A percentile compares a stretch with the other conserved stretches of the same genome.
Conservation (phyloP, 768 basidiomycete genomes). For the Mrakia blollopis region DNA sequence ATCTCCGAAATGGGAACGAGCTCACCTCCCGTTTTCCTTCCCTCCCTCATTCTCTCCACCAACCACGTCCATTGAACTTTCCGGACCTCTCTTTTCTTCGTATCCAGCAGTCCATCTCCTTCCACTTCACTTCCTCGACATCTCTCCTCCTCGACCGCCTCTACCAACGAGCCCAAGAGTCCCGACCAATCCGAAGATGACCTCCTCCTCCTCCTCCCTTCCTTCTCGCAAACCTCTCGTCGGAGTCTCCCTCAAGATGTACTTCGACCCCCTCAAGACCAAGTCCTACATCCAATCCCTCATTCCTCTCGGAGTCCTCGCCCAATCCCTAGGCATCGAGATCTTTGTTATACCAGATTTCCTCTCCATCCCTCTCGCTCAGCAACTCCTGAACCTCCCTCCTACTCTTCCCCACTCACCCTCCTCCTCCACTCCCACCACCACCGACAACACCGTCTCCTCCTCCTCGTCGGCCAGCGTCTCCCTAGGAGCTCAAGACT, state of each 20-base stretch:
- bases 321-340: conserved; percentile 12
- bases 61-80: not conserved
- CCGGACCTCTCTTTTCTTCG: not conserved
- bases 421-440: not conserved
- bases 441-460: not conserved
- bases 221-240: conserved; percentile 10
- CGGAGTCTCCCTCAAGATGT: conserved; percentile 26
- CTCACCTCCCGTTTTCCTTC: not conserved
- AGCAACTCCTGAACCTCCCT: not conserved
- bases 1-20: no score
- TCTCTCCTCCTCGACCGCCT: no score
- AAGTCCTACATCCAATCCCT: conserved; percentile 21
- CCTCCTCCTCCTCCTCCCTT: no score
- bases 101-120: not conserved
- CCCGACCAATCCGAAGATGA: no score
- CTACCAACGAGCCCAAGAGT: no score
- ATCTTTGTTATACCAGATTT: conserved; percentile 34
- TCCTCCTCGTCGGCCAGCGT: not conserved
- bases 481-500: conserved; percentile 31
- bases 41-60: not conserved
- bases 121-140: not conserved
- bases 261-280: conserved; percentile 16
- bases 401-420: not conserved
- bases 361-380: conserved; percentile 15
- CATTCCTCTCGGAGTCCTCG: conserved; percentile 22